Evolutionary conservation across 495 filamentous ascomycete species (phyloP), one percentile per base, ranked within the genome.

Genomic region (Lasiosphaeriaceae sp.): DNA sequence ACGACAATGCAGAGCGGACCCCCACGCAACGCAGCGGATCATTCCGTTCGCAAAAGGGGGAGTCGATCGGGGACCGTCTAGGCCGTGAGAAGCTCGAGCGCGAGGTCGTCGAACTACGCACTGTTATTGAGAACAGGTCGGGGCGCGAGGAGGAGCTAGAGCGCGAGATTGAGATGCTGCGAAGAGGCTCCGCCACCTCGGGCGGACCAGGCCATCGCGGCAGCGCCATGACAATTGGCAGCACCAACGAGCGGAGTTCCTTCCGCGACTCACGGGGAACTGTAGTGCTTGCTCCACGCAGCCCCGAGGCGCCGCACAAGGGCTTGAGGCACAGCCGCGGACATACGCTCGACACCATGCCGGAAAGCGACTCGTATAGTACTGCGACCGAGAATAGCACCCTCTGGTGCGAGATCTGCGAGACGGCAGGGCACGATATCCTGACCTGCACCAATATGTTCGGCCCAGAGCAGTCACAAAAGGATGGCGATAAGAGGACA

Each of bases 371-470:
- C 62, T 74, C 79, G 21, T 84, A 86, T 61, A 85, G 86, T 49
- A 89, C 88, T 12, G 82, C 84, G 48, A 88, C 87, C 44, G 90
- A 88, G 66, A 81, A 76, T 59, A 86, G 85, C 54, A 78, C 77
- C 21, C 79, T 92, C 56, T 96, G 92, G 90, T 97, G 93, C 74
- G 93, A 97, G 73, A 92, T 97, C 49, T 96, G 93, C 70, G 93
- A 97, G 71, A 89, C 87, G 2, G 78, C 80, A n/a, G 93, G 93
- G 16, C 93, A 97, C 62, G 93, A 97, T 60, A 96, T 97, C 58
- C 73, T 97, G 35, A 94, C 86, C 19, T 97, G 93, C 75, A 90
- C 90, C 31, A 94, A 86, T 66, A 90, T 95, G 83, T 91, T 92
- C 66, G 84, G 78, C n/a, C 57, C 72, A 19, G 73, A 70, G 56